A percentile compares a stretch with the other conserved stretches of the same genome.
These are phyloP conservation scores for Nicotiana knightiana DNA, from an alignment of 257 asterid genomes.

Conservation along the genomic window DNA sequence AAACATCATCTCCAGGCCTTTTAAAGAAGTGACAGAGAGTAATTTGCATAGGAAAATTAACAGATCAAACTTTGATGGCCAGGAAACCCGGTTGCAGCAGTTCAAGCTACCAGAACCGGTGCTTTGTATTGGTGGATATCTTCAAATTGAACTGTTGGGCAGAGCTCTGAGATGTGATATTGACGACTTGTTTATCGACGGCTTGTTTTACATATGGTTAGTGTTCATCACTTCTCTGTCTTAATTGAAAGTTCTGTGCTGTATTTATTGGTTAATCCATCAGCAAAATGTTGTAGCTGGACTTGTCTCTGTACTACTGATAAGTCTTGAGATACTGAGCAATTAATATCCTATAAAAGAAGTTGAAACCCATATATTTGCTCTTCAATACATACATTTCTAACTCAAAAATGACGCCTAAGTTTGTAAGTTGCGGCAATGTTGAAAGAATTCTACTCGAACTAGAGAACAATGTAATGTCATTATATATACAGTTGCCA, in stretches of 20 bases:
- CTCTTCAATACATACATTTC: background rate
- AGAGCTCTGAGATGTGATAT: slow-evolving; percentile 59
- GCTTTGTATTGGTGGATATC: slow-evolving; percentile 67
- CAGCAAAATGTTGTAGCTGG: slow-evolving; percentile 1
- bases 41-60: background rate
- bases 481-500: background rate
- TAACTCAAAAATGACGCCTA: background rate
- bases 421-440: background rate
- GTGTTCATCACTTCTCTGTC: slow-evolving; percentile 9
- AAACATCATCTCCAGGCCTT: background rate
- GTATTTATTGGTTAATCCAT: background rate
- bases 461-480: background rate
- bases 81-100: slow-evolving; percentile 75
- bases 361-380: background rate
- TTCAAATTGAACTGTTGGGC: slow-evolving; percentile 69
- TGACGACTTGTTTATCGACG: slow-evolving; percentile 48
- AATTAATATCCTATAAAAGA: background rate
- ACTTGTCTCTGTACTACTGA: background rate
- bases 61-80: slow-evolving; percentile 13
- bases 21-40: background rate
- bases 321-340: background rate
- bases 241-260: background rate
- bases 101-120: slow-evolving; percentile 76
- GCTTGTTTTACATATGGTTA: slow-evolving; percentile 69
- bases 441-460: background rate